phyloP scores from a whole-genome alignment of 345 rosid genomes.

The Rhizophora mangle region DNA sequence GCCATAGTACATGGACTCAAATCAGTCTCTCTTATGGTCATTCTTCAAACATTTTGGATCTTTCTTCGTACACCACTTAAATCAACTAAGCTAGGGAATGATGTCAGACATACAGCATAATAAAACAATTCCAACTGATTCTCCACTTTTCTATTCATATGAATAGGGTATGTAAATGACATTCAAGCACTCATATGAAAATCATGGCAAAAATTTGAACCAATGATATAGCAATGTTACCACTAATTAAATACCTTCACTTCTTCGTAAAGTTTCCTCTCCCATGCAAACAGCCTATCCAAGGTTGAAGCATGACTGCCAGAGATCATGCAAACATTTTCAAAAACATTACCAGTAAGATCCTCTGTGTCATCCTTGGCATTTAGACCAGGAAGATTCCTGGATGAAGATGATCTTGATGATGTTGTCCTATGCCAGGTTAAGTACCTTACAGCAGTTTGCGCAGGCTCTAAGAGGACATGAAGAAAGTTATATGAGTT shows the following conservation, averaged over 20 bases:
- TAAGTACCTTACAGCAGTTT: constrained; percentile 57
- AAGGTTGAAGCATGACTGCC: constrained; percentile 95
- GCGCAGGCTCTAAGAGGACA: constrained; percentile 60
- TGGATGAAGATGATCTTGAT: constrained; percentile 71
- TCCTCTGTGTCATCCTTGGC: constrained; percentile 60
- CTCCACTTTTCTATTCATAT: not conserved
- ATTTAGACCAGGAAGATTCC: constrained; percentile 62
- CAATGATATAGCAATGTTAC: not conserved
- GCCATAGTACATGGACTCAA: too few species aligned
- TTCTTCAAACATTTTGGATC: too few species aligned
- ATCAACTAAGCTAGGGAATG: too few species aligned
- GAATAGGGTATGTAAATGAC: not conserved
- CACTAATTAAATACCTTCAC: constrained; percentile 63
- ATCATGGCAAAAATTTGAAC: not conserved
- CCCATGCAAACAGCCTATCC: constrained; percentile 96
- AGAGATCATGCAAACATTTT: constrained; percentile 74
- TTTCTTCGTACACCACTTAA: too few species aligned
- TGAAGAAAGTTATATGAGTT: constrained; percentile 21
- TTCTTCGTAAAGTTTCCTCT: constrained; percentile 95
- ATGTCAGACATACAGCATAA: too few species aligned
- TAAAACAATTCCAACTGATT: not conserved
- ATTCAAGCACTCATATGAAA: not conserved
- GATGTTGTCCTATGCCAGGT: constrained; percentile 96
- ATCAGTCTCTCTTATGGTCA: too few species aligned
- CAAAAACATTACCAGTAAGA: constrained; percentile 52